Conservation (phyloP, 495 filamentous ascomycete species). For the Margaritispora aquatica region DNA sequence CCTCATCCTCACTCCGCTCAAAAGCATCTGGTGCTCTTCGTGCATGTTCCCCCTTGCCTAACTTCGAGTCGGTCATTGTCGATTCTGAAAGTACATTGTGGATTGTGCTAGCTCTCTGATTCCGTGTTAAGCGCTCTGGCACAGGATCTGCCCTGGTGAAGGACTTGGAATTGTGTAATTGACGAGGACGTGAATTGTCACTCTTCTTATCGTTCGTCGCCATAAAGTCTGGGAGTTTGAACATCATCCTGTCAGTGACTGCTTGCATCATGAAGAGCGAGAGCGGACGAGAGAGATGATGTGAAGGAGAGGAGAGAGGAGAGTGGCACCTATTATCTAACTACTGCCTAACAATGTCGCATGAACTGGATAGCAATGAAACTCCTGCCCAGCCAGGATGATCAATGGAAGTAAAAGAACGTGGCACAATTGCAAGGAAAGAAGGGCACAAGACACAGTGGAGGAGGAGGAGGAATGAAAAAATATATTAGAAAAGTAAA, state of each 20-base stretch:
- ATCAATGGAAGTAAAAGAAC: conserved; percentile 15
- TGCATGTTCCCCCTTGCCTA: conserved; percentile 13
- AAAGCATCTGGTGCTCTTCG: conserved; percentile 10
- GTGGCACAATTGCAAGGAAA: conserved; percentile 12
- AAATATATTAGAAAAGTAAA: background rate
- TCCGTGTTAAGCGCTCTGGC: conserved; percentile 33
- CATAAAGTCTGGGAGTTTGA: conserved; percentile 26
- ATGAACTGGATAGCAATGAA: conserved; percentile 22
- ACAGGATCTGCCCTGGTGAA: conserved; percentile 24
- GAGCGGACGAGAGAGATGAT: background rate
- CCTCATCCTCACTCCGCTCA: conserved; percentile 25
- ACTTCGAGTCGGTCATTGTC: conserved; percentile 22
- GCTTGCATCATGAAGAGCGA: conserved; percentile 14
- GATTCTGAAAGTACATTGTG: conserved; percentile 45
- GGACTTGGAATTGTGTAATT: conserved; percentile 29
- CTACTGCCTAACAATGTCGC: conserved; percentile 14
- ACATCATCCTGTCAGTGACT: conserved; percentile 20
- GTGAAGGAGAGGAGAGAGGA: too few species aligned
- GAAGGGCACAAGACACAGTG: background rate
- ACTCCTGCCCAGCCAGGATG: conserved; percentile 17
- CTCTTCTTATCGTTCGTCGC: conserved; percentile 13
- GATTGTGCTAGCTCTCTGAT: conserved; percentile 56
- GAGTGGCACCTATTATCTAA: conserved; percentile 8
- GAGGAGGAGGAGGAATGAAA: conserved; percentile 13
- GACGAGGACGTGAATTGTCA: conserved; percentile 18